Evolutionary conservation across 2,329 filamentous ascomycete genomes (phyloP).

Genomic region (Rutstroemia sydowiana): DNA sequence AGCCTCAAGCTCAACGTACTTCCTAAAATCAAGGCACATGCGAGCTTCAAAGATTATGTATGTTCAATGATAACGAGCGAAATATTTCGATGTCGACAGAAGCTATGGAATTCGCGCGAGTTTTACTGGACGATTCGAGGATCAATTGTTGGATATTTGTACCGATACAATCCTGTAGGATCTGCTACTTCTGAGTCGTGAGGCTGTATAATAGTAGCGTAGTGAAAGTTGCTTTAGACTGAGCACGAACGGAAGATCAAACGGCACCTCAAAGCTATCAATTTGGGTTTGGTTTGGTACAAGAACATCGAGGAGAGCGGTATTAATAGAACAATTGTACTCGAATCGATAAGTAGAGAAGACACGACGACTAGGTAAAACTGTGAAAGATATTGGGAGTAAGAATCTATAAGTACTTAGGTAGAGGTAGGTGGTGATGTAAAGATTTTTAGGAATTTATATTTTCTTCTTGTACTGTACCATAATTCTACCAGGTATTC

Average conservation of each 20-base stretch:
- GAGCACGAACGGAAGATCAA: background rate
- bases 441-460: too few species aligned
- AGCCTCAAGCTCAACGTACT: constrained; percentile 16
- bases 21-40: constrained; percentile 3
- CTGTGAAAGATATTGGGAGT: too few species aligned
- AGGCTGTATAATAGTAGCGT: constrained; percentile 1
- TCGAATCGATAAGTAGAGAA: background rate
- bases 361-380: too few species aligned
- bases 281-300: background rate
- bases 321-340: background rate
- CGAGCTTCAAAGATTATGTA: background rate
- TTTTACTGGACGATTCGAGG: background rate
- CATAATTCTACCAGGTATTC: too few species aligned
- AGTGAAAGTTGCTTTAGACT: background rate
- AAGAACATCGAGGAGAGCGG: background rate
- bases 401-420: too few species aligned
- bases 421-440: too few species aligned
- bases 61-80: background rate
- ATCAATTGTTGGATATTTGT: constrained; percentile 1
- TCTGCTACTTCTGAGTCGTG: background rate
- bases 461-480: too few species aligned
- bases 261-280: background rate
- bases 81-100: background rate
- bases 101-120: background rate
- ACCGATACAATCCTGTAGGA: background rate